Base-by-base conservation (phyloP, 805 yeast genomes). In the Suhomyces sp. region DNA sequence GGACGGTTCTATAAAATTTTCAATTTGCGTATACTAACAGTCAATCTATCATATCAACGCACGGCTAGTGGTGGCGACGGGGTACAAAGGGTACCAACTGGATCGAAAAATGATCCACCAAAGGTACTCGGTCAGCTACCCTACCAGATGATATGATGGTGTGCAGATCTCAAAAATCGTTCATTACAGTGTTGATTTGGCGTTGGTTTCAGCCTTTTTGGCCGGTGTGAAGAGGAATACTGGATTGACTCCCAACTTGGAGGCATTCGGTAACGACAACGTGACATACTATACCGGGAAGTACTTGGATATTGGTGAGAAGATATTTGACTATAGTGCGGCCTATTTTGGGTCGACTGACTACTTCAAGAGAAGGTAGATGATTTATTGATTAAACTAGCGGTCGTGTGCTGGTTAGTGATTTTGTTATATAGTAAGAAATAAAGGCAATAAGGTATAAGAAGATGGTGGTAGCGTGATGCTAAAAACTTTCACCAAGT, bases 251-350 rank as follows among this genome's bases (percentile, higher is more conserved):
- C 79, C 81, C 22, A 75, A 82, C 48, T 44, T 76, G 9, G 76
- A 74, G 9, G 29, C 59, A 1, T 50, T 79, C n/a, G 54, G 51
- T 16, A 63, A 52, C 36, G 66, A 67, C 13, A 74, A 74, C 6
- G 58, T 75, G 4, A 71, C 70, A 44, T 63, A 66, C 24, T 79
- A 79, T 48, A 66, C 81, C 4, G 63, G 65, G 22, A 81, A 78
- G 53, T 93, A 90, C 55, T 70, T 93, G 43, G 83, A 79, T 34
- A 54, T 81, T 19, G 98, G 98, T n/a, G 98, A 93, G 53, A 78
- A 79, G 58, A 63, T 83, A 2, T 79, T 82, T 46, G 96, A 88
- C 53, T 74, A 77, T 36, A 67, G 83, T 14, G 81, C 83, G 8
- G 82, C 84, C 3, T 68, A 77, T 45, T 74, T 88, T 68, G 77